A percentile compares a stretch with the other conserved stretches of the same genome.
Evolutionary conservation across 176 grass and related monocot species (phyloP).

Genomic region (Hyparrhenia diplandra): DNA sequence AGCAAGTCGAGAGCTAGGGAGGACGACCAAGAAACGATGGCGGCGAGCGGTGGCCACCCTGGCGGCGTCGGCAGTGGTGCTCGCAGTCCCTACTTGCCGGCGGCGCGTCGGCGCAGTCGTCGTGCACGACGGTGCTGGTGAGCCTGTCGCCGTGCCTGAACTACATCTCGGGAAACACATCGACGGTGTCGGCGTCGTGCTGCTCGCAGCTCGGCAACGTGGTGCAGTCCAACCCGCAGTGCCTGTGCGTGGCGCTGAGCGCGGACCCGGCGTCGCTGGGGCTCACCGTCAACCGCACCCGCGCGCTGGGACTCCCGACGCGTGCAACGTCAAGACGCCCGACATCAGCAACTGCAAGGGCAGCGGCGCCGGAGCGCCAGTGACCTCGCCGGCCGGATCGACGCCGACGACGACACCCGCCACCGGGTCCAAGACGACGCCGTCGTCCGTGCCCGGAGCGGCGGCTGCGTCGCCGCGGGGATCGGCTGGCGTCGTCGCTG

Average conservation of each 20-base stretch:
- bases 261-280: conserved; percentile 48
- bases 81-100: not conserved
- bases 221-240: conserved; percentile 58
- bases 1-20: too few species aligned
- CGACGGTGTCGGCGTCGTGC: conserved; percentile 46
- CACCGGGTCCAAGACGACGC: conserved; percentile 39
- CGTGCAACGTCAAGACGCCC: conserved; percentile 68
- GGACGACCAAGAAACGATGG: not conserved
- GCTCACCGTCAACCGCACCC: conserved; percentile 62
- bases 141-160: conserved; percentile 72
- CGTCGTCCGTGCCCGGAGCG: not conserved
- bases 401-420: not conserved
- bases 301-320: conserved; percentile 51
- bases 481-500: not conserved
- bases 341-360: conserved; percentile 53
- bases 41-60: not conserved
- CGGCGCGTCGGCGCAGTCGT: conserved; percentile 49
- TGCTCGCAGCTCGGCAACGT: conserved; percentile 58
- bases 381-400: not conserved
- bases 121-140: conserved; percentile 55
- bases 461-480: not conserved
- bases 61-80: not conserved
- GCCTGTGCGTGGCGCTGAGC: conserved; percentile 65
- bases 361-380: not conserved
- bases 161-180: conserved; percentile 74